A percentile compares a stretch with the other conserved stretches of the same genome.
phyloP scores from a whole-genome alignment of 2,329 filamentous ascomycete species.

The Colletotrichum incanum region DNA sequence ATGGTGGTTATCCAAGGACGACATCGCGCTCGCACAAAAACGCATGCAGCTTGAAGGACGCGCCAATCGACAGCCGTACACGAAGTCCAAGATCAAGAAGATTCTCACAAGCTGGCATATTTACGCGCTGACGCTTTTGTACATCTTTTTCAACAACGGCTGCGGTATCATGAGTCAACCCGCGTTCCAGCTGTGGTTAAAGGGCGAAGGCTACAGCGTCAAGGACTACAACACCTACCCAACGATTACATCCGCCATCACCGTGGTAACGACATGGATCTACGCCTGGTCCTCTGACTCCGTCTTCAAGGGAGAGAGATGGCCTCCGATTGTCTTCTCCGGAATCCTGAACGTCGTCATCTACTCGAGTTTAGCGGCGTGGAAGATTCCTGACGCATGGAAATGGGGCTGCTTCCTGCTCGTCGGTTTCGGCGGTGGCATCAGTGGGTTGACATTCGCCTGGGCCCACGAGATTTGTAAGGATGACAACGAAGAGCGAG shows the following conservation, averaged over 20 bases:
- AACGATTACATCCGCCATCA: constrained; percentile 70
- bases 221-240: constrained; percentile 67
- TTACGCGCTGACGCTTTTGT: constrained; percentile 70
- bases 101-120: constrained; percentile 78
- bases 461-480: constrained; percentile 67
- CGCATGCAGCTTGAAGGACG: constrained; percentile 63
- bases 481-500: constrained; percentile 74
- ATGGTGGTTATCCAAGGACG: constrained; percentile 51
- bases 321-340: constrained; percentile 75
- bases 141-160: constrained; percentile 77
- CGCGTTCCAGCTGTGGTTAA: constrained; percentile 68
- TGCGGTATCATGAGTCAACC: constrained; percentile 63
- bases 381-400: constrained; percentile 66
- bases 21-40: constrained; percentile 56
- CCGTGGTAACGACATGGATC: constrained; percentile 71
- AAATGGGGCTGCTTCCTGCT: constrained; percentile 75
- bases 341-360: constrained; percentile 60
- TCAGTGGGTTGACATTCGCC: constrained; percentile 62
- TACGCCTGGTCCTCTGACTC: constrained; percentile 79
- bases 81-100: constrained; percentile 67
- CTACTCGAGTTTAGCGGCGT: constrained; percentile 58
- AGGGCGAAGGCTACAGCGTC: constrained; percentile 60
- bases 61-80: constrained; percentile 58
- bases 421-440: constrained; percentile 65
- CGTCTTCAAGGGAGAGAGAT: constrained; percentile 71